Evolutionary conservation across 495 filamentous ascomycete species (phyloP).

Genomic region (Haplographium delicatum): DNA sequence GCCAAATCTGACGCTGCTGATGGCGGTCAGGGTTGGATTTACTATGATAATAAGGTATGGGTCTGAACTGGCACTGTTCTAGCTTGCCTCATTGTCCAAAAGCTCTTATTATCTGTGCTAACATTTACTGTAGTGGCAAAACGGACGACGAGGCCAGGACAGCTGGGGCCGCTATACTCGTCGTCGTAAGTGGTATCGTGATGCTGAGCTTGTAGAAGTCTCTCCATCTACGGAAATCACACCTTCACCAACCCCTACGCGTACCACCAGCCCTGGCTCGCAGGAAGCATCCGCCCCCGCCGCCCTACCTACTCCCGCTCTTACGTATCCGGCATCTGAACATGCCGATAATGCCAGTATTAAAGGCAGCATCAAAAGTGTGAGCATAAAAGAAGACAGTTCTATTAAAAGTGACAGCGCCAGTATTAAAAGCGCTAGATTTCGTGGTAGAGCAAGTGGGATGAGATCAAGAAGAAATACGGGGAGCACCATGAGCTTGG

Average conservation of each 20-base stretch:
- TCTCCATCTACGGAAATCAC: slow-evolving; percentile 38
- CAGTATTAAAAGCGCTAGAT: slow-evolving; percentile 14
- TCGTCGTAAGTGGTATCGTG: slow-evolving; percentile 90
- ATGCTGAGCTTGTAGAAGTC: slow-evolving; percentile 88
- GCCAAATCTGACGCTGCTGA: slow-evolving; percentile 40
- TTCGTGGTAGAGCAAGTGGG: slow-evolving; percentile 16
- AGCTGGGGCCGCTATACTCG: slow-evolving; percentile 95
- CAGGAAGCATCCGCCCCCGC: slow-evolving; percentile 1
- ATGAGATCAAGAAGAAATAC: slow-evolving; percentile 16
- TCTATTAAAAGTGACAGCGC: slow-evolving; percentile 13
- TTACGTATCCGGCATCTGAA: slow-evolving; percentile 4
- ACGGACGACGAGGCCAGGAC: slow-evolving; percentile 80
- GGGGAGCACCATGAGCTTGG: slow-evolving; percentile 26
- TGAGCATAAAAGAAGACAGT: neutral
- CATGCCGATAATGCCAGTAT: slow-evolving; percentile 9
- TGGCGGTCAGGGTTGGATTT: slow-evolving; percentile 83
- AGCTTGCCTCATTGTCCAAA: neutral
- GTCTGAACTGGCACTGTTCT: neutral
- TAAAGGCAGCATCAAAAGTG: slow-evolving; percentile 13
- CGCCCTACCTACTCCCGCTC: neutral
- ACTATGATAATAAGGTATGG: slow-evolving; percentile 93
- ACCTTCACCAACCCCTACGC: slow-evolving; percentile 31
- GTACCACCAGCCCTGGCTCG: slow-evolving; percentile 13
- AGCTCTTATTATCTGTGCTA: neutral
- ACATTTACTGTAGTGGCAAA: slow-evolving; percentile 66